Conservation (phyloP, 2,329 filamentous ascomycete species). For the Ceratocystis colombiana region DNA sequence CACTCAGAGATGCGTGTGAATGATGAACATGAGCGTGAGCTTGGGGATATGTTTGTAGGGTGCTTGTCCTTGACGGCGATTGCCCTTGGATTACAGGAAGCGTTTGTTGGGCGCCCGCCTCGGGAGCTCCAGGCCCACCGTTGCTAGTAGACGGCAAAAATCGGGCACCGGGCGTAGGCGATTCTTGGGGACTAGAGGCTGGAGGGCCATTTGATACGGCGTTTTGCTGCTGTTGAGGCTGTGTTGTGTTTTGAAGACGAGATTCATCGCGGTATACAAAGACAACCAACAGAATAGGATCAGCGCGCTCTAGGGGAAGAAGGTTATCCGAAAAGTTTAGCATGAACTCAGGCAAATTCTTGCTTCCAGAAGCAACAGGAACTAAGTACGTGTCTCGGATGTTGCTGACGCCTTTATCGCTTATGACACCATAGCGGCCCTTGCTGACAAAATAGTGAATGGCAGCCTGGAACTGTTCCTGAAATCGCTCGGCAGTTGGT, state of each 20-base stretch:
- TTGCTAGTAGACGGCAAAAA: not conserved
- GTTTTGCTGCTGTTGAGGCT: conserved; percentile 1
- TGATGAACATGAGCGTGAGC: not conserved
- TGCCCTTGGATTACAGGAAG: conserved; percentile 18
- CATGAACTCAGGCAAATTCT: conserved; percentile 72
- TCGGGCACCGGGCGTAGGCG: conserved; percentile 32
- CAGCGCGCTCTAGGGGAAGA: conserved; percentile 59
- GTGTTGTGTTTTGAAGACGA: not conserved
- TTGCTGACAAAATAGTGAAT: conserved; percentile 79
- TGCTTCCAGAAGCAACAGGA: conserved; percentile 63
- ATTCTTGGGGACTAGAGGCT: conserved; percentile 20
- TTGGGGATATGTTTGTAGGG: not conserved
- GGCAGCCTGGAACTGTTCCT: conserved; percentile 59
- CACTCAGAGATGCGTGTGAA: not conserved
- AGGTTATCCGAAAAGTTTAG: conserved; percentile 77
- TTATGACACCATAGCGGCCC: conserved; percentile 77
- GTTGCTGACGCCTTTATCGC: conserved; percentile 61
- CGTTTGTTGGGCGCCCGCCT: conserved; percentile 30
- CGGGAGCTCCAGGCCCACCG: not conserved
- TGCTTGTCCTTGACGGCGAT: not conserved
- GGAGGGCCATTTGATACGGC: not conserved
- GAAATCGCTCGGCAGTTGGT: conserved; percentile 51
- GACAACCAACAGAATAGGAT: conserved; percentile 71
- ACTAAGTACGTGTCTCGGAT: conserved; percentile 88
- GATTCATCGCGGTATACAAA: conserved; percentile 66